Conservation (phyloP, 306 rosid genomes). For the Hippophae tibetana region DNA sequence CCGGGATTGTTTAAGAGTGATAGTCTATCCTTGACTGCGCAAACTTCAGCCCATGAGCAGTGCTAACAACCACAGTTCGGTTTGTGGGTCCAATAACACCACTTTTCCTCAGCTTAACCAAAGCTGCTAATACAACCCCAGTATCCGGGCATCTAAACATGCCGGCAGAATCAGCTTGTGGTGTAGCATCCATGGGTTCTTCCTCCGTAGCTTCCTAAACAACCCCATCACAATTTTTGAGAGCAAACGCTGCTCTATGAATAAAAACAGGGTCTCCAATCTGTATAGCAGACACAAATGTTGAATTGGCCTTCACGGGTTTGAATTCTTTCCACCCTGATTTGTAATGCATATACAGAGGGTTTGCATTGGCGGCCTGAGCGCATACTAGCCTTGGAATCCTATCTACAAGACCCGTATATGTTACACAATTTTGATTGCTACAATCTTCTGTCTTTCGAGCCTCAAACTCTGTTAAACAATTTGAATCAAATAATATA, state of each 20-base stretch:
- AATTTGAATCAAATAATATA: no score
- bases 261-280: slow-evolving; percentile 72
- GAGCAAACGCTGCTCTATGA: slow-evolving; percentile 55
- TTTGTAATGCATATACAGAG: slow-evolving; percentile 46
- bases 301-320: slow-evolving; percentile 37
- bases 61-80: slow-evolving; percentile 55
- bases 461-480: no score
- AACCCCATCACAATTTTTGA: slow-evolving; percentile 42
- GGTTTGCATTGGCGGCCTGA: slow-evolving; percentile 64
- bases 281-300: slow-evolving; percentile 62
- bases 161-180: slow-evolving; percentile 55
- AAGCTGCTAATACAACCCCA: slow-evolving; percentile 55
- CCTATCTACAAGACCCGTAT: slow-evolving; percentile 50
- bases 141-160: slow-evolving; percentile 74
- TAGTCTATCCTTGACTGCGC: slow-evolving; percentile 35
- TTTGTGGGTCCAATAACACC: slow-evolving; percentile 47
- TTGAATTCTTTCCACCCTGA: slow-evolving; percentile 48
- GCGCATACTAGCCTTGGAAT: slow-evolving; percentile 63
- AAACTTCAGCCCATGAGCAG: slow-evolving; percentile 70
- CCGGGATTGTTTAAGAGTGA: slow-evolving; percentile 28
- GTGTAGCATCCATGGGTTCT: slow-evolving; percentile 66
- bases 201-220: slow-evolving; percentile 65
- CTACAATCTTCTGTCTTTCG: slow-evolving; percentile 66
- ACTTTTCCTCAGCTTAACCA: slow-evolving; percentile 43
- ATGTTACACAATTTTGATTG: slow-evolving; percentile 63